phyloP scores from a whole-genome alignment of 2,329 filamentous ascomycete genomes.

The Sphaerulina populicola region DNA sequence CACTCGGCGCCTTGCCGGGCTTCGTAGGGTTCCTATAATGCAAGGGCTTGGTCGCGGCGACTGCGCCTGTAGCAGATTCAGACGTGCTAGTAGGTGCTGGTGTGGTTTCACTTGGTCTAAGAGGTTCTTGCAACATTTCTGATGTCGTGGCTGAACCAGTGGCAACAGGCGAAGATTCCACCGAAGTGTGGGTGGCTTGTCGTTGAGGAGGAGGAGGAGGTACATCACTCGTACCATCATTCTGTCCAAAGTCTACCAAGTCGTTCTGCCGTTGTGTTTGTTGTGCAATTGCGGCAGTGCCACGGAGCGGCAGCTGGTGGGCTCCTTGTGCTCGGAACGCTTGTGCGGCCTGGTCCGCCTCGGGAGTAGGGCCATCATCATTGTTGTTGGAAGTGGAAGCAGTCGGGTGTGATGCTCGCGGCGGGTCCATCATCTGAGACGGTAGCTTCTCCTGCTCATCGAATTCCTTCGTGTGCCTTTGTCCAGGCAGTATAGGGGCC shows the following conservation, averaged over 20 bases:
- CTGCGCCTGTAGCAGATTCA: conserved; percentile 1
- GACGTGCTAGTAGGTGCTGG: neutral
- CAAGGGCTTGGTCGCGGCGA: conserved; percentile 7
- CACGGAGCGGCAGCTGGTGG: neutral
- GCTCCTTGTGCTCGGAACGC: neutral
- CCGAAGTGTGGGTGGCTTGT: conserved; percentile 9
- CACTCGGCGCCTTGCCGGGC: conserved; percentile 3
- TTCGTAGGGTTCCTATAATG: conserved; percentile 10
- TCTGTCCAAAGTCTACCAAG: conserved; percentile 53
- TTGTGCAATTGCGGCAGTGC: conserved; percentile 9
- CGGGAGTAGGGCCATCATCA: neutral
- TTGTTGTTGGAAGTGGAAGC: neutral
- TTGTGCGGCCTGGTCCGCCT: conserved; percentile 6
- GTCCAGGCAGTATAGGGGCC: conserved; percentile 73
- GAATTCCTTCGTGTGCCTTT: conserved; percentile 34
- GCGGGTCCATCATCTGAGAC: conserved; percentile 16
- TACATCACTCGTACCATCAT: conserved; percentile 25
- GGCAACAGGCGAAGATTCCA: conserved; percentile 1
- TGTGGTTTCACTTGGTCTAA: conserved; percentile 10
- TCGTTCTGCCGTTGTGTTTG: conserved; percentile 31
- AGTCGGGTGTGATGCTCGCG: neutral
- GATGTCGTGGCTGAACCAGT: conserved; percentile 1
- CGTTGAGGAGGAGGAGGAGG: neutral
- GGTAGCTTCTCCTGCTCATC: conserved; percentile 15
- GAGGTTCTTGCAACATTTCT: conserved; percentile 13